These are phyloP conservation scores for Pseudogymnoascus sp. DNA, from an alignment of 2,329 filamentous ascomycete species.

Conservation along the genomic window DNA sequence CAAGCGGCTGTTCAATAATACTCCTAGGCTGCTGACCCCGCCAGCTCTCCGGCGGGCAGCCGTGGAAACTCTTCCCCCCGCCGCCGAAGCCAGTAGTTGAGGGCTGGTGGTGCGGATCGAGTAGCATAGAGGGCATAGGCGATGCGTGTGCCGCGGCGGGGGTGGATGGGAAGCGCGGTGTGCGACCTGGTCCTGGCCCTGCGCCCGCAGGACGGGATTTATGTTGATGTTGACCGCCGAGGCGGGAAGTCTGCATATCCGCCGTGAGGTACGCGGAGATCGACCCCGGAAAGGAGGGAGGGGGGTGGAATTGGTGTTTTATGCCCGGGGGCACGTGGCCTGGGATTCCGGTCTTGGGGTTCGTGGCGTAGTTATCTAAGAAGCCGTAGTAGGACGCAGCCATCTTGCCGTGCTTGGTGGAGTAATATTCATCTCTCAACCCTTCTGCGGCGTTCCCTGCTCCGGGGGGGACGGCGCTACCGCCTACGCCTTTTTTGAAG, in stretches of 20 bases:
- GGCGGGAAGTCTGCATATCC: constrained; percentile 36
- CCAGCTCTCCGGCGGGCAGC: constrained; percentile 36
- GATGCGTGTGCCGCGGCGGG: constrained; percentile 30
- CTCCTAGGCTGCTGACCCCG: constrained; percentile 38
- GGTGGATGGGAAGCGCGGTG: constrained; percentile 36
- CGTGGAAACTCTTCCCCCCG: constrained; percentile 39
- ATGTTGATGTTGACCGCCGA: constrained; percentile 23
- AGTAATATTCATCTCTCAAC: constrained; percentile 85
- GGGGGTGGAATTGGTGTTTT: constrained; percentile 63
- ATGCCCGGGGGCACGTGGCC: constrained; percentile 51
- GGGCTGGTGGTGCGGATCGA: constrained; percentile 72
- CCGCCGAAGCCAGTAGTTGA: constrained; percentile 38
- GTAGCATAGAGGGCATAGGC: constrained; percentile 64
- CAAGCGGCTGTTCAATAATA: constrained; percentile 51
- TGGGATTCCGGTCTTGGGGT: constrained; percentile 60
- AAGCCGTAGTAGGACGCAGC: constrained; percentile 95
- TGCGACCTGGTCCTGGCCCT: constrained; percentile 29
- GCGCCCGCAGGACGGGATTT: constrained; percentile 38
- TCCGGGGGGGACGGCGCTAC: constrained; percentile 26
- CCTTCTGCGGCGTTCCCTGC: constrained; percentile 41
- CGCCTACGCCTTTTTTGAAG: constrained; percentile 72
- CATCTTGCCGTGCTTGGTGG: constrained; percentile 96
- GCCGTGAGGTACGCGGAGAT: constrained; percentile 54
- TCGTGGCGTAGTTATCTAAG: constrained; percentile 80
- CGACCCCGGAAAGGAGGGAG: constrained; percentile 66